Evolutionary conservation across 371 early-diverging fungal genomes (phyloP).

Genomic region (Conidiobolus incongruus): DNA sequence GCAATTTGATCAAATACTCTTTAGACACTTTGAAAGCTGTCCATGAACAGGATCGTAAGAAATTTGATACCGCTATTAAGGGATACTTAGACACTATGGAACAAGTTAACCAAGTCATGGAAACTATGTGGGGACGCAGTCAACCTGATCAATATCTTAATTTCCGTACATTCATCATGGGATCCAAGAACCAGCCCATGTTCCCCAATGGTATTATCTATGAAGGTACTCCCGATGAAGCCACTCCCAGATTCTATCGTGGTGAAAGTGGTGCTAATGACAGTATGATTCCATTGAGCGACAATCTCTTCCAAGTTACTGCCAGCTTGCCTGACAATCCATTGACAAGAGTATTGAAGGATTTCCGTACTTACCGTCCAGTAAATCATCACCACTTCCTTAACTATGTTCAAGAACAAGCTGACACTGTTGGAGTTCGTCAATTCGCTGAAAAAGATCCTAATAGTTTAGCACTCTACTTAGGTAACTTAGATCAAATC

Average conservation of each 20-base stretch:
- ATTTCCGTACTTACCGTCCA: constrained; percentile 60
- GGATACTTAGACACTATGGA: constrained; percentile 30
- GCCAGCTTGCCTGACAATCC: constrained; percentile 60
- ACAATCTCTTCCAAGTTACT: constrained; percentile 62
- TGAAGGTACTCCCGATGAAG: constrained; percentile 40
- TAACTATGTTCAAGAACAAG: constrained; percentile 28
- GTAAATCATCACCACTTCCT: constrained; percentile 52
- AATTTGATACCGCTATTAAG: constrained; percentile 29
- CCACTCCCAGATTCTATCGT: constrained; percentile 40
- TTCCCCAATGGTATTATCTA: constrained; percentile 69
- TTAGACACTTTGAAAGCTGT: constrained; percentile 29
- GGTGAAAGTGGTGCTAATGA: constrained; percentile 80
- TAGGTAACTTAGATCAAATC: constrained; percentile 60
- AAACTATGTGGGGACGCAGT: constrained; percentile 53
- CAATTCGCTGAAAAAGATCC: constrained; percentile 23
- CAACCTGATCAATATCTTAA: constrained; percentile 47
- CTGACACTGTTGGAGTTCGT: constrained; percentile 16
- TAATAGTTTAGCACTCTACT: constrained; percentile 31
- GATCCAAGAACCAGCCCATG: constrained; percentile 70
- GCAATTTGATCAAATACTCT: constrained; percentile 30
- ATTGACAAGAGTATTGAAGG: constrained; percentile 43
- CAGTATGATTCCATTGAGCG: constrained; percentile 59
- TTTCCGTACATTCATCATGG: constrained; percentile 78
- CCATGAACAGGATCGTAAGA: constrained; percentile 19
- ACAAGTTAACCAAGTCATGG: constrained; percentile 47